A percentile compares a stretch with the other conserved stretches of the same genome.
Evolutionary conservation across 2,329 filamentous ascomycete genomes (phyloP).

Genomic region (Ophiocordyceps camponoti-leonardi): DNA sequence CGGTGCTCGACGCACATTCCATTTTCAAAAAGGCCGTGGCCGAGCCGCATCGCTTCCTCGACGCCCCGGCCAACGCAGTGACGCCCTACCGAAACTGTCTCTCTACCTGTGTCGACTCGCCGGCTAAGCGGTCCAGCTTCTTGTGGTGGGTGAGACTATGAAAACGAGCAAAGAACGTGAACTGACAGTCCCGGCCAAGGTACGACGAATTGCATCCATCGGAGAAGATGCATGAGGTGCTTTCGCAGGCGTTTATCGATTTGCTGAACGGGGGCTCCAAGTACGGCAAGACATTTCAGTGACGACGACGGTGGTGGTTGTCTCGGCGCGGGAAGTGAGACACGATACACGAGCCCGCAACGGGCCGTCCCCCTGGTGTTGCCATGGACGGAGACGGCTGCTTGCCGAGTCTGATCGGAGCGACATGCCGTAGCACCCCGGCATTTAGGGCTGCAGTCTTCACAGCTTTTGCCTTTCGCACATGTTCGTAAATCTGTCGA

Average conservation of each 20-base stretch:
- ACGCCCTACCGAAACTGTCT: constrained; percentile 39
- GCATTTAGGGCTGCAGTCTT: too few species aligned
- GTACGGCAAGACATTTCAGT: constrained; percentile 17
- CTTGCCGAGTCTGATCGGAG: too few species aligned
- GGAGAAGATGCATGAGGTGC: constrained; percentile 33
- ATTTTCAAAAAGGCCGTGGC: constrained; percentile 48
- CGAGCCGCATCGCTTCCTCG: constrained; percentile 42
- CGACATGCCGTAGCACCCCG: too few species aligned
- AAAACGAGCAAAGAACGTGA: background rate
- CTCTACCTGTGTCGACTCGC: constrained; percentile 18
- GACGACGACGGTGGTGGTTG: background rate
- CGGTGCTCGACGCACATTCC: constrained; percentile 49
- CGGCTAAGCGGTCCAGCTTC: constrained; percentile 36
- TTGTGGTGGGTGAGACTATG: constrained; percentile 35
- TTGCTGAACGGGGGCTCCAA: constrained; percentile 21
- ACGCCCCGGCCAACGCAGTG: constrained; percentile 43
- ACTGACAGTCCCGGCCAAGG: constrained; percentile 9
- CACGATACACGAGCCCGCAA: too few species aligned
- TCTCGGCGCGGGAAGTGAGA: too few species aligned
- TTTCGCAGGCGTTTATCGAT: constrained; percentile 23
- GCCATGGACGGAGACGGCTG: too few species aligned
- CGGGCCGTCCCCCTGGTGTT: too few species aligned
- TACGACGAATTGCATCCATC: constrained; percentile 58
- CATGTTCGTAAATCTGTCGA: constrained; percentile 9
- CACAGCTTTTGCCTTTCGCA: too few species aligned